Base-by-base conservation (phyloP, 208 protist species). In the Naegleria gruberi region DNA sequence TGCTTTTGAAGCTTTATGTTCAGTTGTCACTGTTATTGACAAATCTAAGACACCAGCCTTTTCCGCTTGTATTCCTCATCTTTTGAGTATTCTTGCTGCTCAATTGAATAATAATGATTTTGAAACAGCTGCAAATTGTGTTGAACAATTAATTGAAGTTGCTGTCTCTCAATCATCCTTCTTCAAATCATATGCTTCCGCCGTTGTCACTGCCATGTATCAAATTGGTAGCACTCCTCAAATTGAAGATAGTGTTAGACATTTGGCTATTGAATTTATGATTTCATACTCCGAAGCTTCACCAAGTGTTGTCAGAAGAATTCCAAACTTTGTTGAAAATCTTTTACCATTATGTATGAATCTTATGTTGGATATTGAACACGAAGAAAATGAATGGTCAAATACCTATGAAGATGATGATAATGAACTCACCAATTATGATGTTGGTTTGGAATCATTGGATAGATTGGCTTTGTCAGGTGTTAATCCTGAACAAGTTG, bases 401-500 rank as follows among this genome's bases (percentile, higher is more conserved):
- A 90, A 85, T 41, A 89, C 91, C 3, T 89, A 92, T 23, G 92
- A 93, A 1, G 90, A 92, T 4, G 90, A 93, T 77, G 87, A 91
- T 46, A 82, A 90, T 19, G 93, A 94, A 34, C 77, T 91, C 1
- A 89, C 90, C 5, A 91, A 94, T 83, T 90, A 90, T 40, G 91
- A 93, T 42, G 83, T 95, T 26, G 94, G 93, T 74, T 73, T 92
- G 51, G 92, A 95, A 74, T 89, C 91, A 57, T 89, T 96, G 30
- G 96, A 97, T 91, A 91, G 94, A 41, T 90, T 97, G 4, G 90
- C 95, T 10, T 88, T 88, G n/a, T 42, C 92, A 30, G 89, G 89
- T 37, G 40, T 97, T 5, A 92, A 94, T 51, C 95, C 95, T 57
- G 95, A 95, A 85, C 87, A 65, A n/a, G 55, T 97, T 5, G 57